Evolutionary conservation across 495 filamentous ascomycete species (phyloP).

Genomic region (Penicillium daleae): DNA sequence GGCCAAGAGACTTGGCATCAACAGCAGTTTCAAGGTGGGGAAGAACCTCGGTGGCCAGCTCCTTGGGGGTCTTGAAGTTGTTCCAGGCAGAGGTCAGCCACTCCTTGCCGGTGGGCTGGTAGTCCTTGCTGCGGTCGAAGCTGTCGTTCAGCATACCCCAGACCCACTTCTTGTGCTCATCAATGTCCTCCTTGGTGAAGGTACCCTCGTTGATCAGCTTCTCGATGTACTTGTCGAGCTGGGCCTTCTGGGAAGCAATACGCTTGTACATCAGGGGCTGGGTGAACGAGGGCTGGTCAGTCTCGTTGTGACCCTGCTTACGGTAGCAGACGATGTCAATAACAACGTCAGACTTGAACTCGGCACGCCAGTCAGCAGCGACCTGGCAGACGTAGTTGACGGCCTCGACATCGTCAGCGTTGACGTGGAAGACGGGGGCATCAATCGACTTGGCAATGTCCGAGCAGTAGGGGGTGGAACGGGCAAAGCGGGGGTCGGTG

Average conservation of each 20-base stretch:
- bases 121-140: constrained; percentile 95
- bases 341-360: constrained; percentile 97
- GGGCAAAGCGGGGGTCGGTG: constrained; percentile 95
- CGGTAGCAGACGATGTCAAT: constrained; percentile 99
- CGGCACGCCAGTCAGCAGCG: constrained; percentile 94
- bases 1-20: constrained; percentile 65
- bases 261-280: constrained; percentile 99
- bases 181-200: constrained; percentile 96
- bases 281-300: constrained; percentile 99
- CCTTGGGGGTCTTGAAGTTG: constrained; percentile 98
- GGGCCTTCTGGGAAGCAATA: constrained; percentile 75
- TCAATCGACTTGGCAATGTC: constrained; percentile 99
- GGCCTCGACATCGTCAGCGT: constrained; percentile 96
- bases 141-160: constrained; percentile 98
- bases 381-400: constrained; percentile 98
- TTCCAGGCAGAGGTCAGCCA: constrained; percentile 99
- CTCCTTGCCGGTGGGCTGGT: constrained; percentile 93
- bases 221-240: constrained; percentile 86
- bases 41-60: constrained; percentile 90
- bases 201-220: constrained; percentile 86
- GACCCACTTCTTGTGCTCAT: constrained; percentile 99
- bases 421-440: constrained; percentile 98
- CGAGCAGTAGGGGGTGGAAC: constrained; percentile 97
- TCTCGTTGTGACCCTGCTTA: constrained; percentile 99
- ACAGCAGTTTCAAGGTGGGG: constrained; percentile 91